Conservation (phyloP, 306 rosid species). For the Dalbergia oliveri region DNA sequence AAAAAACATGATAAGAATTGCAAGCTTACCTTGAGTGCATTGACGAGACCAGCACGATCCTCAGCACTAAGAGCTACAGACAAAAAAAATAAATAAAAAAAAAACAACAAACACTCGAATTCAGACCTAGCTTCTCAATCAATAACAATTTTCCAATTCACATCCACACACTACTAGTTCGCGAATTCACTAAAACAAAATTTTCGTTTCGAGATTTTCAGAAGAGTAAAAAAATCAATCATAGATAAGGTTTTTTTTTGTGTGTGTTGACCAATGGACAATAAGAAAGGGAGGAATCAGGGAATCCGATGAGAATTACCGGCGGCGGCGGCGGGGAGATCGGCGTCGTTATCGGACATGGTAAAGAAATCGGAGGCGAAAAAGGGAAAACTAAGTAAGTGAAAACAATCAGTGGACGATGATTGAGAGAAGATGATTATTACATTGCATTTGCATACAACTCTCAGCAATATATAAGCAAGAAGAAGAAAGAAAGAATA, state of each 20-base stretch:
- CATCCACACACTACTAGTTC: neutral
- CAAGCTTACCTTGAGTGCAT: conserved; percentile 56
- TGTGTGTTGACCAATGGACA: neutral
- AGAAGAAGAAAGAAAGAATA: conserved; percentile 10
- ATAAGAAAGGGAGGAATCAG: neutral
- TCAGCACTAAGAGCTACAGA: conserved; percentile 62
- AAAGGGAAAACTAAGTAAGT: neutral
- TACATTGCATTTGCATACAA: no score
- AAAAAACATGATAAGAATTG: neutral
- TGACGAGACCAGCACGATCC: conserved; percentile 64
- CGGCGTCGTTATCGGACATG: conserved; percentile 51
- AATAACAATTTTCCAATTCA: neutral
- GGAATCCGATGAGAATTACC: conserved; percentile 47
- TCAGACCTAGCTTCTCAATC: conserved; percentile 34
- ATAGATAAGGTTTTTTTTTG: neutral
- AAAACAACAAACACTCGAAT: conserved; percentile 12
- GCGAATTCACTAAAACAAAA: neutral
- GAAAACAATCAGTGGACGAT: no score
- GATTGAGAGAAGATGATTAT: neutral
- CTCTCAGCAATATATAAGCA: neutral
- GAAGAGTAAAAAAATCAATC: neutral
- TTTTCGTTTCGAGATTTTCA: neutral
- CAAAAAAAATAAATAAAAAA: neutral
- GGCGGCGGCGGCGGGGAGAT: conserved; percentile 59
- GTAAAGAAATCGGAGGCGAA: neutral